phyloP scores from a whole-genome alignment of 257 asterid species.

The Datura wrightii region DNA sequence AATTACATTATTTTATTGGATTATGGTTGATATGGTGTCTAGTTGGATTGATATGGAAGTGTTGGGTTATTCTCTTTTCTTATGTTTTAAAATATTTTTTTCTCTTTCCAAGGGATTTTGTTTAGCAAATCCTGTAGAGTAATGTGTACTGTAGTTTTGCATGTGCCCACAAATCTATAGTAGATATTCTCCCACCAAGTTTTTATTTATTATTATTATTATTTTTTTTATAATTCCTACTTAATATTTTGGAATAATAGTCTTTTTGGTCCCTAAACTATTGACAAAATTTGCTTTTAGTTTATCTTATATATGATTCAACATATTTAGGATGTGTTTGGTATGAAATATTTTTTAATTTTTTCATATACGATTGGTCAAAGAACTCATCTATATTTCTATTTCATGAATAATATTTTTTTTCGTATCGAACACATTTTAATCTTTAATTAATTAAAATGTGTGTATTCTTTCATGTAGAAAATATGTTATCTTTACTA shows the following conservation, averaged over 20 bases:
- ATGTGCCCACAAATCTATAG: conserved; percentile 58
- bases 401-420: too few relatives aligned
- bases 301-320: not conserved
- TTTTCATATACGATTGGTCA: too few relatives aligned
- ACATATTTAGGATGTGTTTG: too few relatives aligned
- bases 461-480: not conserved
- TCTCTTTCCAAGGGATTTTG: conserved; percentile 32
- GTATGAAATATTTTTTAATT: too few relatives aligned
- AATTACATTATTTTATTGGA: conserved; percentile 44
- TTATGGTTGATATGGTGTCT: conserved; percentile 51
- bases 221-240: not conserved
- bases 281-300: not conserved
- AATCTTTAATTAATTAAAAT: not conserved
- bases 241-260: not conserved
- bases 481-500: not conserved
- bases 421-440: not conserved
- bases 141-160: conserved; percentile 38
- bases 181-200: conserved; percentile 47
- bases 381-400: too few relatives aligned
- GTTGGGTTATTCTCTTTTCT: conserved; percentile 29
- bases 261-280: not conserved
- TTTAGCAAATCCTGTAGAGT: conserved; percentile 36
- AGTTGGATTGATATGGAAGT: conserved; percentile 47
- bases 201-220: not conserved
- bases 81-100: not conserved